phyloP scores from a whole-genome alignment of 495 filamentous ascomycete species.

The Oleoguttula mirabilis region DNA sequence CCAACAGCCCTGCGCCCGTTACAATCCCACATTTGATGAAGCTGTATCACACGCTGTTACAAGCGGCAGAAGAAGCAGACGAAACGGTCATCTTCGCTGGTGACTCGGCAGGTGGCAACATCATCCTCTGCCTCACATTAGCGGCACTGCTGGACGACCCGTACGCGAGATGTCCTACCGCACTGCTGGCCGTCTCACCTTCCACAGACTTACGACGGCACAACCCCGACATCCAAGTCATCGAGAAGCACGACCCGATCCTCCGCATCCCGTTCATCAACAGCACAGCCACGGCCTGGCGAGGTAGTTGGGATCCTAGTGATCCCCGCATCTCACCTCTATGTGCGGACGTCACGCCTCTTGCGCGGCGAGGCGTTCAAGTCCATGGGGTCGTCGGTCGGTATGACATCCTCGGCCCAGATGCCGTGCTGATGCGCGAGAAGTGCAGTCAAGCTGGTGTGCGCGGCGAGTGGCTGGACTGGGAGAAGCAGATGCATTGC shows the following conservation, averaged over 20 bases:
- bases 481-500: slow-evolving; percentile 39
- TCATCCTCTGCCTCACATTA: slow-evolving; percentile 27
- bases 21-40: slow-evolving; percentile 21
- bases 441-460: slow-evolving; percentile 26
- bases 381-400: slow-evolving; percentile 30
- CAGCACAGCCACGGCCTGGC: slow-evolving; percentile 28
- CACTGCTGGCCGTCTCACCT: slow-evolving; percentile 31
- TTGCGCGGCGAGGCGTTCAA: slow-evolving; percentile 22
- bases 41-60: slow-evolving; percentile 21
- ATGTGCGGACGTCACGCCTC: slow-evolving; percentile 22
- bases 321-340: slow-evolving; percentile 29
- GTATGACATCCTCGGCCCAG: slow-evolving; percentile 32
- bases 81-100: slow-evolving; percentile 24
- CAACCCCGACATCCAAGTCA: slow-evolving; percentile 28
- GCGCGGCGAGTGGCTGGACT: slow-evolving; percentile 32
- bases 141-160: slow-evolving; percentile 19
- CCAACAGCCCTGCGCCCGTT: slow-evolving; percentile 22
- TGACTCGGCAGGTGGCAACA: slow-evolving; percentile 28
- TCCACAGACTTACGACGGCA: slow-evolving; percentile 30
- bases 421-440: slow-evolving; percentile 29
- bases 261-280: slow-evolving; percentile 26
- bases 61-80: slow-evolving; percentile 12
- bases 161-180: not conserved
- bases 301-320: slow-evolving; percentile 16
- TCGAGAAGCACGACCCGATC: slow-evolving; percentile 29